Evolutionary conservation across 768 basidiomycete species (phyloP), one percentile per base, ranked within the genome.

Genomic region (Chalciporus piperatus): DNA sequence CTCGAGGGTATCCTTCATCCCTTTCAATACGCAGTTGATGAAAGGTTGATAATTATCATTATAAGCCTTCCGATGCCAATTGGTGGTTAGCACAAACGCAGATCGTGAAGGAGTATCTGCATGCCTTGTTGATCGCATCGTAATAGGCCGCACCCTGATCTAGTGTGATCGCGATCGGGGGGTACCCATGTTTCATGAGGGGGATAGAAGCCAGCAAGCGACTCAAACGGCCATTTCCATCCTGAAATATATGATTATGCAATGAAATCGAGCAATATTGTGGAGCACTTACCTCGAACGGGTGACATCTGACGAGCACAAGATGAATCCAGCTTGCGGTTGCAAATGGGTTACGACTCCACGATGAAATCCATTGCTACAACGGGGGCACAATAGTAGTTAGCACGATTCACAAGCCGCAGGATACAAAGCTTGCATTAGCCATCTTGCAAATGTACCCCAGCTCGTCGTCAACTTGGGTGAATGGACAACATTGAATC

Each of bases 231-330:
- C 35, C 35, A 37, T 37, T 37, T 37, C 35, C 35, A n/a, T 37
- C 35, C 35, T 32, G 10, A 13, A 32, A 11, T 13, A 32, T 2
- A 7, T 13, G 30, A 32, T 2, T 10, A 13, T 13, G 13, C 30
- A 32, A 32, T 32, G 27, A 27, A 32, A 11, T 32, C 11, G 30
- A 32, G 12, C 3, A 27, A 32, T 3, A 13, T 32, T 10, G 13
- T 32, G 12, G 13, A 32, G 27, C 27, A 13, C 30, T 32, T 11
- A 32, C 30, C 11, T 30, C 47, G n/a, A 37, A 37, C 16, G 35
- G 35, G 35, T 48, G 48, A 19, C 48, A 50, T 44, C 45, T 45
- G 27, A 45, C 45, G 12, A 45, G 28, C 17, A 30, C 45, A 22
- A 45, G 45, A 35, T 45, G 45, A 20, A 30, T 32, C 32, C 25